Evolutionary conservation across 768 basidiomycete species (phyloP), one percentile per base, ranked within the genome.

Genomic region (Ephemerocybe angulata): DNA sequence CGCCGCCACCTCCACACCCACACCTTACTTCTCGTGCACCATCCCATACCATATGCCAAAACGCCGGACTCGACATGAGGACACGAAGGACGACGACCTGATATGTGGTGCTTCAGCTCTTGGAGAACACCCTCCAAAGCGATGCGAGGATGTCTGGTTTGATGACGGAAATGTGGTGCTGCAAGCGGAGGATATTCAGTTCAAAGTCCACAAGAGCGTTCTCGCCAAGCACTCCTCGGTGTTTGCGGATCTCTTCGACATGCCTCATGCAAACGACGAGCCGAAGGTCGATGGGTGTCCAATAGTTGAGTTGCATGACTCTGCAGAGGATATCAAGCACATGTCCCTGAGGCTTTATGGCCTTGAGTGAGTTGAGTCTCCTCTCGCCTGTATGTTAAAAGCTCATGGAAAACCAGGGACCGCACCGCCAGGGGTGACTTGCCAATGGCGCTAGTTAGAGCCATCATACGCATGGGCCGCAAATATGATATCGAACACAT

Each of bases 401-500:
- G 17, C 33, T 8, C 17, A 35, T 35, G 33, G 8, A 17, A 42
- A 6, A 42, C 10, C 7, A 21, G 19, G 13, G 10, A 42, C 40
- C 10, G 10, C 13, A 42, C 10, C 19, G 40, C 19, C 13, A 42
- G 40, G 19, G 7, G 19, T 6, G 40, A 8, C 7, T 6, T 21
- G 40, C 40, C 40, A 22, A 10, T 49, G 3, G 11, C 13, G 17
- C 43, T 40, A 31, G n/a, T 59, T 17, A 28, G 43, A 2, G 53
- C 55, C 5, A 54, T 62, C 22, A 55, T 62, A 4, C 49, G 56
- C 8, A 43, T 62, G 19, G 58, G 52, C 10, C 55, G 52, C 17
- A 62, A 62, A 30, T 62, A 62, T 44, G 51, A 59, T 3, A 54
- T 59, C 10, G 44, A 54, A 3, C 42, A 55, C 29, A 27, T 62